Evolutionary conservation across 2,329 filamentous ascomycete species (phyloP).

Genomic region (Exophiala sideris): DNA sequence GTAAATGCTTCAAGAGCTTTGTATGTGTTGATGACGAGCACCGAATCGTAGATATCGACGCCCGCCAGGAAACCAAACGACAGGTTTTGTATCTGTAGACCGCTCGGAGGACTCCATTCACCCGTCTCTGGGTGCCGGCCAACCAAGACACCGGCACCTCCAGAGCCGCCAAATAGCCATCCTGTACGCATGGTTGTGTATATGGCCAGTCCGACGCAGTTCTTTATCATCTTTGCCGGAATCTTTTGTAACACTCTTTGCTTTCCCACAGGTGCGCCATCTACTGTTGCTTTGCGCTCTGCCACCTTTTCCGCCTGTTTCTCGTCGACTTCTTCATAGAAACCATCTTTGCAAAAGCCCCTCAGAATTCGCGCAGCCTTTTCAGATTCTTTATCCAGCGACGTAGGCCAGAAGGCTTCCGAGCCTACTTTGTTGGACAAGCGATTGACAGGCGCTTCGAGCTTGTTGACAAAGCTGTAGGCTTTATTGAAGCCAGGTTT

Average conservation of each 20-base stretch:
- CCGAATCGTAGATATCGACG: constrained; percentile 93
- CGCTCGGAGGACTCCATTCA: constrained; percentile 86
- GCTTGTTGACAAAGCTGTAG: constrained; percentile 64
- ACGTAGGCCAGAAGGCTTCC: constrained; percentile 82
- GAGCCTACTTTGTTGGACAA: constrained; percentile 76
- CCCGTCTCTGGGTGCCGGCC: constrained; percentile 75
- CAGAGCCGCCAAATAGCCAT: constrained; percentile 85
- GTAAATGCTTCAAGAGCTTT: constrained; percentile 82
- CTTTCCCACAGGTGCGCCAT: constrained; percentile 51
- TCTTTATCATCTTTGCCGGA: constrained; percentile 76
- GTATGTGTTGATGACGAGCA: constrained; percentile 85
- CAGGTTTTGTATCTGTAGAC: constrained; percentile 84
- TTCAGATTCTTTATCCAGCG: constrained; percentile 82
- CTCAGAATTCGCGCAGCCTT: constrained; percentile 86
- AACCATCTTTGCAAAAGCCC: constrained; percentile 82
- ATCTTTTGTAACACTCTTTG: constrained; percentile 76
- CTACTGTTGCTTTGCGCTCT: constrained; percentile 30
- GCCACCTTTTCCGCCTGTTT: constrained; percentile 48
- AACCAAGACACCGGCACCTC: constrained; percentile 82
- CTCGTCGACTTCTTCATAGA: constrained; percentile 59
- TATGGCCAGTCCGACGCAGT: constrained; percentile 85
- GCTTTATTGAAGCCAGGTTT: constrained; percentile 73
- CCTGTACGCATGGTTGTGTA: constrained; percentile 96
- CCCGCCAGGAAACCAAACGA: constrained; percentile 86
- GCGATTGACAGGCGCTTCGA: constrained; percentile 73